A percentile compares a stretch with the other conserved stretches of the same genome.
Evolutionary conservation across 2,329 filamentous ascomycete species (phyloP).

Genomic region (Rhexocercosporidium sp.): DNA sequence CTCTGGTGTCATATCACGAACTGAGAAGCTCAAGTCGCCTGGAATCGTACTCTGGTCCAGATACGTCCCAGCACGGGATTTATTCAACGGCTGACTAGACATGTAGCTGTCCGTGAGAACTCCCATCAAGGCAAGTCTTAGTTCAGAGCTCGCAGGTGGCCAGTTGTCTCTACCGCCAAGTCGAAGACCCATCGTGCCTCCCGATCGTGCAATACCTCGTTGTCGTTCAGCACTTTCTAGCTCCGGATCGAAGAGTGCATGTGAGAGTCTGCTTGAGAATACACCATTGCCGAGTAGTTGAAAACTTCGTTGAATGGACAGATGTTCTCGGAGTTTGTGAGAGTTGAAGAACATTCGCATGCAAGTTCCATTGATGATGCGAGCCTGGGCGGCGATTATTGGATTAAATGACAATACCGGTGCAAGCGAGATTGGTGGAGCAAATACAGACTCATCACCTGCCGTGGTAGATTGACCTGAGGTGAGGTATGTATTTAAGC

Average conservation of each 20-base stretch:
- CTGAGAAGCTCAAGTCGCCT: slow-evolving; percentile 78
- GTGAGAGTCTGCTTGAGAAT: slow-evolving; percentile 79
- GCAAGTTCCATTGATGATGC: slow-evolving; percentile 77
- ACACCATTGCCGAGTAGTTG: slow-evolving; percentile 85
- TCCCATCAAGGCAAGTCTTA: slow-evolving; percentile 88
- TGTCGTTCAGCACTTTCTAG: slow-evolving; percentile 79
- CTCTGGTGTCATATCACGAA: slow-evolving; percentile 77
- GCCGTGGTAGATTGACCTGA: slow-evolving; percentile 5
- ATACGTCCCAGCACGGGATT: slow-evolving; percentile 41
- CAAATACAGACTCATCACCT: slow-evolving; percentile 34
- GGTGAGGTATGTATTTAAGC: slow-evolving; percentile 34
- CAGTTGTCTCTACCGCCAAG: slow-evolving; percentile 82
- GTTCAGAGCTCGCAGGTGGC: slow-evolving; percentile 92
- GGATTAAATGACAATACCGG: slow-evolving; percentile 78
- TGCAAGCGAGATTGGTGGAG: slow-evolving; percentile 50
- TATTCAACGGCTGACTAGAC: slow-evolving; percentile 29
- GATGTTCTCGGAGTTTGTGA: slow-evolving; percentile 73
- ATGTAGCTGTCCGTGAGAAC: slow-evolving; percentile 78
- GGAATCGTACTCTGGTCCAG: slow-evolving; percentile 54
- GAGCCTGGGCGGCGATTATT: slow-evolving; percentile 74
- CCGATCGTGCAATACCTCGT: slow-evolving; percentile 69
- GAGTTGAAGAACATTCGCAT: slow-evolving; percentile 77
- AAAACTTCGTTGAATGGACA: slow-evolving; percentile 78
- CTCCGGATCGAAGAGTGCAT: slow-evolving; percentile 84
- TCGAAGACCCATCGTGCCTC: slow-evolving; percentile 79